Conservation (phyloP, 495 filamentous ascomycete species). For the Neurospora hispaniola region DNA sequence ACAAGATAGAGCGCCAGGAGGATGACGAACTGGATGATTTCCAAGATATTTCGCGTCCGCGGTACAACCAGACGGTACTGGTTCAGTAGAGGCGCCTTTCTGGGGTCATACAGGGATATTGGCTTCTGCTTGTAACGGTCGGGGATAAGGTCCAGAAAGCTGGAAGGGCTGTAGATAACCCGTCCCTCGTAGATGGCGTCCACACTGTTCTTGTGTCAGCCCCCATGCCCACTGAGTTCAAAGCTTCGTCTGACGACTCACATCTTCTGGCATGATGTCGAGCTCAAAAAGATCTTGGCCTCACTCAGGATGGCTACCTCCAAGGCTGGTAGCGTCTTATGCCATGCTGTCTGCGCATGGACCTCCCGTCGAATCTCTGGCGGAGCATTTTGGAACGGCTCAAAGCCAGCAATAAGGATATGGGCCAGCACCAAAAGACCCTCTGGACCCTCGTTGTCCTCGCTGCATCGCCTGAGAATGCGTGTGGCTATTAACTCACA, state of each 20-base stretch:
- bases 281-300: slow-evolving; percentile 55
- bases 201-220: slow-evolving; percentile 26
- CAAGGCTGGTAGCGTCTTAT: slow-evolving; percentile 53
- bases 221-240: neutral
- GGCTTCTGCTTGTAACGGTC: slow-evolving; percentile 64
- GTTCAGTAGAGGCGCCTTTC: slow-evolving; percentile 54
- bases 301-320: slow-evolving; percentile 63
- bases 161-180: slow-evolving; percentile 58
- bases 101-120: slow-evolving; percentile 59
- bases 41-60: slow-evolving; percentile 54
- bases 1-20: slow-evolving; percentile 51
- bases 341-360: slow-evolving; percentile 34
- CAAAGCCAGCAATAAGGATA: slow-evolving; percentile 61
- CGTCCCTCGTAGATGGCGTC: slow-evolving; percentile 58
- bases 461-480: slow-evolving; percentile 55
- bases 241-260: slow-evolving; percentile 13
- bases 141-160: slow-evolving; percentile 60
- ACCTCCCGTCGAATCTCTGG: slow-evolving; percentile 42
- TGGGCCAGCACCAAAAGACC: slow-evolving; percentile 55
- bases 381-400: slow-evolving; percentile 62
- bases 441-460: slow-evolving; percentile 49
- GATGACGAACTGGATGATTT: slow-evolving; percentile 54
- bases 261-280: slow-evolving; percentile 58
- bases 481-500: slow-evolving; percentile 60
- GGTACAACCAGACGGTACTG: slow-evolving; percentile 67